Evolutionary conservation across 306 rosid species (phyloP).

Genomic region (Cicer chorassanicum): DNA sequence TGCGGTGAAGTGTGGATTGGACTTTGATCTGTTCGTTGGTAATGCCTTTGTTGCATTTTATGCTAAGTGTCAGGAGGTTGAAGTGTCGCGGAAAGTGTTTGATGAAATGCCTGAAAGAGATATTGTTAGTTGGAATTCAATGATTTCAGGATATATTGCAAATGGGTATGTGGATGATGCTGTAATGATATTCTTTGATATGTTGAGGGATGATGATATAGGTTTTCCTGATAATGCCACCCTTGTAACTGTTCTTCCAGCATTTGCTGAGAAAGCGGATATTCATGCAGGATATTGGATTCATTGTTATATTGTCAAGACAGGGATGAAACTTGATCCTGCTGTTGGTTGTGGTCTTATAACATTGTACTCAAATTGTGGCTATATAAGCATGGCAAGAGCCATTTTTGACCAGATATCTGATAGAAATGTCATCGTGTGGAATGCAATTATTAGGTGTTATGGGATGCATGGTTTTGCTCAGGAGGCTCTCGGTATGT

Average conservation of each 20-base stretch:
- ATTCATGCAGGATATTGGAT: constrained; percentile 71
- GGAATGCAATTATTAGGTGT: constrained; percentile 81
- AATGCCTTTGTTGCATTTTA: constrained; percentile 70
- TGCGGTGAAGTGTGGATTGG: constrained; percentile 65
- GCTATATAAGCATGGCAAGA: constrained; percentile 61
- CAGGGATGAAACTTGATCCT: constrained; percentile 60
- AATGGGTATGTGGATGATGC: constrained; percentile 65
- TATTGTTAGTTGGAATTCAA: constrained; percentile 77
- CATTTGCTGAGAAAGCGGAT: constrained; percentile 64
- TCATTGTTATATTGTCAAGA: constrained; percentile 68
- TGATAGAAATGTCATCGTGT: constrained; percentile 55
- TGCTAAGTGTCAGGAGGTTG: constrained; percentile 61
- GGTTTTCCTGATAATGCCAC: constrained; percentile 66
- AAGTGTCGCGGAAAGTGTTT: constrained; percentile 58
- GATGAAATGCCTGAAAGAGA: constrained; percentile 60
- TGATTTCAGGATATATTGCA: constrained; percentile 66
- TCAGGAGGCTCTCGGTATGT: constrained; percentile 66
- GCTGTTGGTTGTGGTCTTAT: constrained; percentile 68
- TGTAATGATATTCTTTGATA: constrained; percentile 50
- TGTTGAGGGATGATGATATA: constrained; percentile 49
- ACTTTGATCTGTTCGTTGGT: constrained; percentile 66
- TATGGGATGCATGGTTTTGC: constrained; percentile 74
- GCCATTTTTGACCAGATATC: constrained; percentile 55
- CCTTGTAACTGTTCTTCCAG: constrained; percentile 65
- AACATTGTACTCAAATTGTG: constrained; percentile 73